Evolutionary conservation across 305 asterid species (phyloP), one percentile per base, ranked within the genome.

Genomic region (Fraxinus platypoda): DNA sequence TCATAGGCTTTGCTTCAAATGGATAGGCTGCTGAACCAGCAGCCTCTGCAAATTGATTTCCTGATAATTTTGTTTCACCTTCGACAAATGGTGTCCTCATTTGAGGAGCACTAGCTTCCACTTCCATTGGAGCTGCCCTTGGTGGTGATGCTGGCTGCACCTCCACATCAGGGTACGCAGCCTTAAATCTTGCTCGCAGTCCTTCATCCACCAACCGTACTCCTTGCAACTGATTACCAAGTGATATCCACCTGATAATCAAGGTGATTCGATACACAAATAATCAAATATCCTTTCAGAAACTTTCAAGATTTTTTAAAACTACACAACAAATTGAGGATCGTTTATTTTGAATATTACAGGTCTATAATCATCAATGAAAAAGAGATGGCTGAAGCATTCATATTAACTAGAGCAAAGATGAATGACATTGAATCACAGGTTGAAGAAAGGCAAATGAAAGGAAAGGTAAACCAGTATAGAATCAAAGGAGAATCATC

Each of bases 111-210:
- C 43, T 83, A 2, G 88, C 79, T 75, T 95, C 98, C 41, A 93
- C 90, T 71, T 95, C 99, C 97, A 93, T 93, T 38, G 92, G 87
- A 25, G 90, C 83, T 17, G 94, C 38, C 86, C 99, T 91, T 1
- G 98, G 98, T 4, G 98, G 99, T 13, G 98, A 96, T 71, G 94
- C 34, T 3, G 99, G 99, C 89, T 96, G 98, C 87, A 96, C 99
- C 77, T 91, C 98, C 71, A 96, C 98, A 62, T 93, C 99, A 0
- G 98, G 95, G 83, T 94, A 96, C n/a, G 96, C 97, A 7, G 98
- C 99, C 92, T 93, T 96, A 73, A 93, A 96, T 87, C 99, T 92
- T 15, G 98, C 98, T 62, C 98, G 87, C 43, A 96, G 91, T 81
- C 98, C 98, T 64, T 94, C 99, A 54, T 96, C 97, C 17, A 96